Percentiles rank a stretch among this genome's conserved stretches.
Evolutionary conservation across 805 yeast genomes (phyloP).

Genomic region (Cyberlindnera japonica): DNA sequence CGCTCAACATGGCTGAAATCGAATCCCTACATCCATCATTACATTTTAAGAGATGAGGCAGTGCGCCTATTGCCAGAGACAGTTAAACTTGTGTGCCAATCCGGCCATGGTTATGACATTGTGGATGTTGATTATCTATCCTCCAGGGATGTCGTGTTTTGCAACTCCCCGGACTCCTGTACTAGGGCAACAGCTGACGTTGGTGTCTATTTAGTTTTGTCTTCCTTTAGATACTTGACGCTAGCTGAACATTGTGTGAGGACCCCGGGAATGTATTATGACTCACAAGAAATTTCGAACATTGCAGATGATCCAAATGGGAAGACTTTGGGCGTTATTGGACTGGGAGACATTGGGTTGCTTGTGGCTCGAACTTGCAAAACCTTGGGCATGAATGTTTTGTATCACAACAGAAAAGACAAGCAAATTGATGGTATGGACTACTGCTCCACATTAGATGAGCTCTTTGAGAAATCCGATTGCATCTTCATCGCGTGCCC

Average conservation of each 20-base stretch:
- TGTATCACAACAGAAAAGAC: conserved; percentile 40
- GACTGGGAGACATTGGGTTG: conserved; percentile 46
- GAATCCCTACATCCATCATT: conserved; percentile 36
- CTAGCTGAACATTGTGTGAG: conserved; percentile 38
- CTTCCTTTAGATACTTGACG: conserved; percentile 34
- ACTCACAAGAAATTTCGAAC: conserved; percentile 30
- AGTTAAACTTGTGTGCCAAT: conserved; percentile 34
- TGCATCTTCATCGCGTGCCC: conserved; percentile 39
- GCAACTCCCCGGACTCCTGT: conserved; percentile 38
- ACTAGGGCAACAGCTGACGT: conserved; percentile 40
- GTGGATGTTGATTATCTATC: conserved; percentile 37
- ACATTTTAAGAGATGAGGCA: conserved; percentile 33
- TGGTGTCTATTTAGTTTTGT: conserved; percentile 32
- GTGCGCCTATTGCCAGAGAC: conserved; percentile 32
- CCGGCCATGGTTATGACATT: conserved; percentile 40
- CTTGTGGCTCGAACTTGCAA: conserved; percentile 40
- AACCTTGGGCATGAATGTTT: conserved; percentile 41
- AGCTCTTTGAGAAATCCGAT: conserved; percentile 28
- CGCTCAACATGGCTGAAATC: conserved; percentile 39
- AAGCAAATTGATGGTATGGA: conserved; percentile 34
- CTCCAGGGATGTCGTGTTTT: conserved; percentile 32
- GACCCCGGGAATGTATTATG: conserved; percentile 31
- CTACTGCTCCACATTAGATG: conserved; percentile 27
- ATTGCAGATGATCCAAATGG: conserved; percentile 40
- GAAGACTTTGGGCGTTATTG: conserved; percentile 43